A percentile compares a stretch with the other conserved stretches of the same genome.
Evolutionary conservation across 2,329 filamentous ascomycete species (phyloP).

Genomic region (Myrmaecium sp.): DNA sequence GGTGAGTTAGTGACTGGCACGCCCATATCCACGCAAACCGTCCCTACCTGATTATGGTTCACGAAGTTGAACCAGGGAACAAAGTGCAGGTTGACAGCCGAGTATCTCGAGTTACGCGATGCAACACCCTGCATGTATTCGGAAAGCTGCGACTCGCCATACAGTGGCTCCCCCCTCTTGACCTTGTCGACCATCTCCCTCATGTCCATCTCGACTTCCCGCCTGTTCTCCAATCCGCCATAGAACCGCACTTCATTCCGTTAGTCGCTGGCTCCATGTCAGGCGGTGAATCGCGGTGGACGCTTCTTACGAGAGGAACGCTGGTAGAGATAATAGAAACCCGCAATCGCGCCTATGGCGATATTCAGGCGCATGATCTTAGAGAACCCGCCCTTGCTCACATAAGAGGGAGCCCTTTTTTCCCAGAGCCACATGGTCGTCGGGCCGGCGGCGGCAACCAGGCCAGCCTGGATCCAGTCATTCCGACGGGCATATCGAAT

Average conservation of each 20-base stretch:
- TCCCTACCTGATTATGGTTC: conserved; percentile 61
- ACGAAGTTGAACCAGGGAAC: conserved; percentile 98
- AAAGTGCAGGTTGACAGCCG: conserved; percentile 64
- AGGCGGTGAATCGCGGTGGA: conserved; percentile 10
- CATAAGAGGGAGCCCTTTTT: conserved; percentile 67
- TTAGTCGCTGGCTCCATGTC: conserved; percentile 23
- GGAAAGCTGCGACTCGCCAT: conserved; percentile 61
- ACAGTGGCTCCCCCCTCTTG: conserved; percentile 78
- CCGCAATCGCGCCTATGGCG: conserved; percentile 56
- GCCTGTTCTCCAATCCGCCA: conserved; percentile 78
- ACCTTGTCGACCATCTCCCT: conserved; percentile 94
- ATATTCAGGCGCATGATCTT: conserved; percentile 66
- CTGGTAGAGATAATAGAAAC: conserved; percentile 74
- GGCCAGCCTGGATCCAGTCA: conserved; percentile 60
- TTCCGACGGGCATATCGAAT: conserved; percentile 69
- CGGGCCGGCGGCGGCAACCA: conserved; percentile 55
- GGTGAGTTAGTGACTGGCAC: not conserved
- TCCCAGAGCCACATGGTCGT: conserved; percentile 64
- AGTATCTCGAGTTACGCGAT: conserved; percentile 81
- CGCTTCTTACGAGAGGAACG: conserved; percentile 70
- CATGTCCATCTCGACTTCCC: conserved; percentile 94
- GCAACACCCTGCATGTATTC: conserved; percentile 91
- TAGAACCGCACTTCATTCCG: conserved; percentile 67
- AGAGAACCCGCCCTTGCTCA: conserved; percentile 66
- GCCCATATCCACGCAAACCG: conserved; percentile 1